Evolutionary conservation across 257 asterid genomes (phyloP).

Genomic region (Galeopsis tetrahit): DNA sequence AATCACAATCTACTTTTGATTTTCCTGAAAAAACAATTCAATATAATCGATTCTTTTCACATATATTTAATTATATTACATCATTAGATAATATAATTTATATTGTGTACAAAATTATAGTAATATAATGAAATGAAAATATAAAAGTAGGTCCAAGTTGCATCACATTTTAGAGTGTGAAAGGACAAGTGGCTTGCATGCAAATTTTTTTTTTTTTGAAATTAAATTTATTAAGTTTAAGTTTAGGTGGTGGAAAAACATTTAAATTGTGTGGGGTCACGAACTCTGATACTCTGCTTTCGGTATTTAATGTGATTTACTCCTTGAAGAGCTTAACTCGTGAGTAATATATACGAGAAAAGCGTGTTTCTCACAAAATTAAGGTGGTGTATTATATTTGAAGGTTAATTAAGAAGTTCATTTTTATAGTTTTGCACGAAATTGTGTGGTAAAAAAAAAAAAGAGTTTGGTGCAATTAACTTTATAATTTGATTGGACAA

Average conservation of each 20-base stretch:
- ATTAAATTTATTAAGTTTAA: too few species aligned
- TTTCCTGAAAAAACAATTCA: too few species aligned
- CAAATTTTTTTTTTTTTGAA: background rate
- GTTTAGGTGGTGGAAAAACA: background rate
- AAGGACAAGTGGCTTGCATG: constrained; percentile 34
- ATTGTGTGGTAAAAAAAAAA: too few species aligned
- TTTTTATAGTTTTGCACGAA: too few species aligned
- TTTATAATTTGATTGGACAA: too few species aligned
- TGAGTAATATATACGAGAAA: constrained; percentile 11
- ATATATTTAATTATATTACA: background rate
- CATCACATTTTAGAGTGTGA: constrained; percentile 8
- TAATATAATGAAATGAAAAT: background rate
- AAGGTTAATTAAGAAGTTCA: too few species aligned
- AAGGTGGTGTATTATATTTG: too few species aligned
- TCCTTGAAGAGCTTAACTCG: background rate
- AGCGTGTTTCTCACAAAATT: background rate
- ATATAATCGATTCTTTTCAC: too few species aligned
- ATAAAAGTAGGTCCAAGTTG: background rate
- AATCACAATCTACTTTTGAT: background rate
- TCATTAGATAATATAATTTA: background rate
- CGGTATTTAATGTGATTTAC: background rate
- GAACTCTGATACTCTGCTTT: background rate
- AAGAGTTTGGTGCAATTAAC: too few species aligned
- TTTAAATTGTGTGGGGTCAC: constrained; percentile 34
- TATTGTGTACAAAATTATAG: background rate